Evolutionary conservation across 352 stramenopile species (phyloP).

Genomic region (Blastocystis sp.): DNA sequence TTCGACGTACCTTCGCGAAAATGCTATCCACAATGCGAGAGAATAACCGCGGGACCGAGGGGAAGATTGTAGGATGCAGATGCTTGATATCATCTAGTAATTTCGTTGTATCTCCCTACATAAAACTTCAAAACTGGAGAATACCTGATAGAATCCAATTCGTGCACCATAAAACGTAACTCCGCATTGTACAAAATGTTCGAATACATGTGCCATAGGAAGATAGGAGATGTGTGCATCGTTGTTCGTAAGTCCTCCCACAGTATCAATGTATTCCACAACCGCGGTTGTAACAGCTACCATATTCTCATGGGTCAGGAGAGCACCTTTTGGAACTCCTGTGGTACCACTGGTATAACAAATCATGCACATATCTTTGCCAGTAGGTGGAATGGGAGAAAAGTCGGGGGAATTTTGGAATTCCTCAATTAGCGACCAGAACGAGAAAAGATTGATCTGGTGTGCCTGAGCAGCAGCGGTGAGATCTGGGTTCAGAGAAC

Average conservation of each 20-base stretch:
- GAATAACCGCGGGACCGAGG: conserved; percentile 64
- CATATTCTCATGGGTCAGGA: conserved; percentile 83
- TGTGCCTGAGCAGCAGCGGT: background rate
- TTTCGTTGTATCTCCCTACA: conserved; percentile 65
- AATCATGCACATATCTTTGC: conserved; percentile 80
- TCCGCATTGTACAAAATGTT: conserved; percentile 65
- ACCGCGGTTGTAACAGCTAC: conserved; percentile 67
- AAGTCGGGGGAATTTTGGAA: conserved; percentile 61
- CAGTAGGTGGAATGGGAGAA: conserved; percentile 65
- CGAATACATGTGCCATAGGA: conserved; percentile 63
- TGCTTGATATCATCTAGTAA: conserved; percentile 57
- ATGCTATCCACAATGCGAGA: conserved; percentile 77
- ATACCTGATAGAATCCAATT: conserved; percentile 62
- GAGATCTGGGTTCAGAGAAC: background rate
- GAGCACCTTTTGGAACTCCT: conserved; percentile 86
- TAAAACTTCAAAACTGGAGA: conserved; percentile 80
- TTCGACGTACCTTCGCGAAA: conserved; percentile 68
- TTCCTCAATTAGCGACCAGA: conserved; percentile 19
- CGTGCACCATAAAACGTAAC: conserved; percentile 59
- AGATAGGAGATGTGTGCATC: conserved; percentile 64
- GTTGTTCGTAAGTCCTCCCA: conserved; percentile 63
- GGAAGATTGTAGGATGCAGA: conserved; percentile 62
- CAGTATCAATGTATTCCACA: conserved; percentile 49
- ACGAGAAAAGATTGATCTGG: background rate
- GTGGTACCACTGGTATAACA: conserved; percentile 91